Percentiles rank a stretch among this genome's conserved stretches.
phyloP scores from a whole-genome alignment of 257 asterid genomes.

The Cynanchum wilfordii region DNA sequence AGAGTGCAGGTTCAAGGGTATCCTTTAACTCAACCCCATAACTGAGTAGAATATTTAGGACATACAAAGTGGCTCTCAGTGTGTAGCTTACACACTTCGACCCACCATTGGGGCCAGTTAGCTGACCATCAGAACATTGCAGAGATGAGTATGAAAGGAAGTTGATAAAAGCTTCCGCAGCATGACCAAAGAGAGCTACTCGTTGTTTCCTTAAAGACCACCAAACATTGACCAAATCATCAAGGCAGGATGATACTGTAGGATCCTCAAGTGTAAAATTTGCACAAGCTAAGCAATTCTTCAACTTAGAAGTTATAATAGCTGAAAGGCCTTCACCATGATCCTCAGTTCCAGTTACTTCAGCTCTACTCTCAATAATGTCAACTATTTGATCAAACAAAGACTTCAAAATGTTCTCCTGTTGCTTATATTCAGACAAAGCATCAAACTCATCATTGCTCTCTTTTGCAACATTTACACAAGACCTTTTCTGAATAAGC shows the following conservation, averaged over 20 bases:
- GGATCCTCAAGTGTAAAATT: constrained; percentile 41
- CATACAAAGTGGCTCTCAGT: constrained; percentile 76
- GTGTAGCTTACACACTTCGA: constrained; percentile 58
- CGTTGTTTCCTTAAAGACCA: constrained; percentile 82
- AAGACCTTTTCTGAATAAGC: constrained; percentile 38
- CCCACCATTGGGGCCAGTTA: constrained; percentile 47
- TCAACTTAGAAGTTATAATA: constrained; percentile 62
- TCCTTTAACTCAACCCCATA: constrained; percentile 85
- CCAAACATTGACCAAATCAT: constrained; percentile 68
- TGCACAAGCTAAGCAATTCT: constrained; percentile 45
- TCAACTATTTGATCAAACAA: constrained; percentile 52
- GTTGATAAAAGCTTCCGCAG: constrained; percentile 83
- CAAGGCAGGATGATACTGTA: constrained; percentile 36
- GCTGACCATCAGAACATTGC: constrained; percentile 51
- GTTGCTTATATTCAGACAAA: constrained; percentile 26
- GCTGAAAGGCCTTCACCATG: constrained; percentile 45
- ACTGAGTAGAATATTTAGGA: constrained; percentile 79
- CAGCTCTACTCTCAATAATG: constrained; percentile 69
- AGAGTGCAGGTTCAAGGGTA: constrained; percentile 74
- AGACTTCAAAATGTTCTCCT: constrained; percentile 34
- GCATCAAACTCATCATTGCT: constrained; percentile 32
- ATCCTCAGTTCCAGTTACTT: constrained; percentile 71
- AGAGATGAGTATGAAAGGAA: constrained; percentile 80
- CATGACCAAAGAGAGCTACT: constrained; percentile 85
- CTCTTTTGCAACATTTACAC: constrained; percentile 34